Conservation (phyloP, 2,329 filamentous ascomycete species). For the Botrytis elliptica region DNA sequence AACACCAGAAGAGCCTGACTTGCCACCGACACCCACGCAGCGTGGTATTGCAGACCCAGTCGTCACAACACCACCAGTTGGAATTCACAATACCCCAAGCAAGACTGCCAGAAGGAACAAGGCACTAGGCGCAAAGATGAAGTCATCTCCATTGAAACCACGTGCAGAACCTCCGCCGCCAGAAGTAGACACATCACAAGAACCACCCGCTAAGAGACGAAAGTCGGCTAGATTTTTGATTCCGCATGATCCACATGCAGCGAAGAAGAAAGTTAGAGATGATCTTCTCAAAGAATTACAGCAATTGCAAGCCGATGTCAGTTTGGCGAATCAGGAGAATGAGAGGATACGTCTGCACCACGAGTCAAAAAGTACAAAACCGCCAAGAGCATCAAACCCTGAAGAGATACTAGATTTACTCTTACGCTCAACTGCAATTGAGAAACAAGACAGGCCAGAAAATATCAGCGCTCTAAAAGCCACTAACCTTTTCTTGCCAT, state of each 20-base stretch:
- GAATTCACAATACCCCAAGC: conserved; percentile 60
- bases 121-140: conserved; percentile 32
- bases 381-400: conserved; percentile 46
- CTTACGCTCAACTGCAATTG: conserved; percentile 29
- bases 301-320: conserved; percentile 58
- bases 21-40: conserved; percentile 58
- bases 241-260: conserved; percentile 38
- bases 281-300: conserved; percentile 55
- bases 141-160: conserved; percentile 39
- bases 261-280: conserved; percentile 54
- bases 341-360: conserved; percentile 50
- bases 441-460: conserved; percentile 26
- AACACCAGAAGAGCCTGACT: conserved; percentile 55
- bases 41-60: conserved; percentile 51
- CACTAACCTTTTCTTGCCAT: conserved; percentile 38
- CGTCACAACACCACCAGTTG: conserved; percentile 54
- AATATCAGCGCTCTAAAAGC: conserved; percentile 36
- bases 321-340: conserved; percentile 56
- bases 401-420: conserved; percentile 35
- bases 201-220: conserved; percentile 27
- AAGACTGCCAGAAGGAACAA: conserved; percentile 47
- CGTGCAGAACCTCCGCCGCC: conserved; percentile 23
- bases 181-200: not conserved
- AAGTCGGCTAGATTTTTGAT: conserved; percentile 35
- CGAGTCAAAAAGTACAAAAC: conserved; percentile 40